Conservation (phyloP, 1,284 basidiomycete species). For the Meripilus lineatus region DNA sequence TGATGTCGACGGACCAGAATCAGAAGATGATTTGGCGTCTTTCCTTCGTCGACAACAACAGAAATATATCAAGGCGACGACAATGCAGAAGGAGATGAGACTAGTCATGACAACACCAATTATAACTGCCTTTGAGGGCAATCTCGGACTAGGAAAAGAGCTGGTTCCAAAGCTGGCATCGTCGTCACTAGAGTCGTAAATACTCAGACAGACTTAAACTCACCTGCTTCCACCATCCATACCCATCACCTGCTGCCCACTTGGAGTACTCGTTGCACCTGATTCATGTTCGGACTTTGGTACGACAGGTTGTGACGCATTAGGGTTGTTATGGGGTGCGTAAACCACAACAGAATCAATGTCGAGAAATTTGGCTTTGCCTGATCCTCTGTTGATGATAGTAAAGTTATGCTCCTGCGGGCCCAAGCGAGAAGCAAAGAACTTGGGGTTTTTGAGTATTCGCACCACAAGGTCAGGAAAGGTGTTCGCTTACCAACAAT, state of each 20-base stretch:
- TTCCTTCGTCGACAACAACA: too few relatives aligned
- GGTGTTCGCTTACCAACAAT: constrained; percentile 34
- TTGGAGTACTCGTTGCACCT: too few relatives aligned
- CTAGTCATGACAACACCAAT: constrained; percentile 29
- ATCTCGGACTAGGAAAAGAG: too few relatives aligned
- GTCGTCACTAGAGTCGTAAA: too few relatives aligned
- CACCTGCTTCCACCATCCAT: too few relatives aligned
- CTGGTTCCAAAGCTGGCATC: too few relatives aligned
- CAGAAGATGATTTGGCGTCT: too few relatives aligned
- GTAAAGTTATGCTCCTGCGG: constrained; percentile 30
- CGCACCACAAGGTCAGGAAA: background rate
- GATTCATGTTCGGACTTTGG: too few relatives aligned
- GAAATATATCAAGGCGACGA: constrained; percentile 26
- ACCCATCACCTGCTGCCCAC: too few relatives aligned
- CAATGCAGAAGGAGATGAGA: constrained; percentile 25
- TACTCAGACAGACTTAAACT: too few relatives aligned
- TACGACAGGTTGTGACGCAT: too few relatives aligned
- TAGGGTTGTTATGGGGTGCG: background rate
- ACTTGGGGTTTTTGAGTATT: constrained; percentile 24
- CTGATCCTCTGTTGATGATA: constrained; percentile 24
- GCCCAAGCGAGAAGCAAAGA: constrained; percentile 34
- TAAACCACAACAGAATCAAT: constrained; percentile 38
- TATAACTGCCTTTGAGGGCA: constrained; percentile 20
- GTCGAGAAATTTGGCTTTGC: constrained; percentile 33
- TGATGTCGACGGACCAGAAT: too few relatives aligned